phyloP scores from a whole-genome alignment of 2,329 filamentous ascomycete species.

The Clonostachys rhizophaga region DNA sequence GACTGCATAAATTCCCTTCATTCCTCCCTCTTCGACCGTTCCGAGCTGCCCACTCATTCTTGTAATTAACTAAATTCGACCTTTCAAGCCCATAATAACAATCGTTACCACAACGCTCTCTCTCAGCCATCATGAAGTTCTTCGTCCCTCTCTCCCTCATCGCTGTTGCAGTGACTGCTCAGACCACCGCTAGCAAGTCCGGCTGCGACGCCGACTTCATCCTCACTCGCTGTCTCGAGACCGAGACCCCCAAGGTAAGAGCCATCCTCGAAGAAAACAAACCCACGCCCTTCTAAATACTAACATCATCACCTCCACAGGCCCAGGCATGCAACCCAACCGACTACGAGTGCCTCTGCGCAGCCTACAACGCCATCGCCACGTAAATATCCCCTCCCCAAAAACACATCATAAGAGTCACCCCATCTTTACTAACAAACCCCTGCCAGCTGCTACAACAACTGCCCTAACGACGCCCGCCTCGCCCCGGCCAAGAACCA shows the following conservation, averaged over 20 bases:
- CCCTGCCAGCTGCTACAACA: conserved; percentile 44
- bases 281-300: neutral
- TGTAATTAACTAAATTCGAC: conserved; percentile 3
- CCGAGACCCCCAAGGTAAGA: conserved; percentile 29
- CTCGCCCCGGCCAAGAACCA: conserved; percentile 24
- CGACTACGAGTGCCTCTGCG: conserved; percentile 44
- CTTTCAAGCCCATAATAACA: neutral
- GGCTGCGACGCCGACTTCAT: conserved; percentile 40
- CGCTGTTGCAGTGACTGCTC: conserved; percentile 25
- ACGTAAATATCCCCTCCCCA: conserved; percentile 29
- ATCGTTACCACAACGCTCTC: conserved; percentile 1
- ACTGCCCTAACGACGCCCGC: conserved; percentile 46
- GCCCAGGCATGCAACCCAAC: conserved; percentile 25
- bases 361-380: conserved; percentile 33
- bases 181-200: conserved; percentile 14
- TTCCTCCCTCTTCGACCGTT: neutral
- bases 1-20: conserved; percentile 1
- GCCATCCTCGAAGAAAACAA: neutral
- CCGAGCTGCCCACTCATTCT: no score
- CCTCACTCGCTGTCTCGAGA: conserved; percentile 35
- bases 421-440: neutral
- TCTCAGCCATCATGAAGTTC: conserved; percentile 36
- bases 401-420: conserved; percentile 1
- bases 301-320: conserved; percentile 7
- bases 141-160: conserved; percentile 32